Evolutionary conservation across 768 basidiomycete genomes (phyloP).

Genomic region (Pleurotus tuoliensis): DNA sequence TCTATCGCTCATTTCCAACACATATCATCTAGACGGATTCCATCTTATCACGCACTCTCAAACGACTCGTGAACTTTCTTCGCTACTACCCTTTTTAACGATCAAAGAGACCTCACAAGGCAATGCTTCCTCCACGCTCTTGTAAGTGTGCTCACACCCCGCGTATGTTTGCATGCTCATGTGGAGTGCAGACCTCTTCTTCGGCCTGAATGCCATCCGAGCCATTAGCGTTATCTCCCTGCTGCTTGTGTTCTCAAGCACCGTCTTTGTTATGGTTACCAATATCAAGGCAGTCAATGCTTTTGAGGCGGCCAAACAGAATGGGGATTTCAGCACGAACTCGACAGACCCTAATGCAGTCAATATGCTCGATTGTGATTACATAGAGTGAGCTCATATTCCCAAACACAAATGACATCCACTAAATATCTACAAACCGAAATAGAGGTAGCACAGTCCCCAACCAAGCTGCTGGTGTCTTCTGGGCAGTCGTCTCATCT

Average conservation of each 20-base stretch:
- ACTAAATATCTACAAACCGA: neutral
- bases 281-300: conserved; percentile 74
- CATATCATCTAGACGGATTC: neutral
- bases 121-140: conserved; percentile 42
- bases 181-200: conserved; percentile 49
- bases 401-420: conserved; percentile 3
- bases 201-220: conserved; percentile 76
- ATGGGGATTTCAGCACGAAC: conserved; percentile 13
- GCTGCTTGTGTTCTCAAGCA: conserved; percentile 76
- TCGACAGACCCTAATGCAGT: conserved; percentile 24
- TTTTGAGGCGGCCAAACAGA: conserved; percentile 41
- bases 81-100: neutral
- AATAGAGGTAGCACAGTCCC: conserved; percentile 76
- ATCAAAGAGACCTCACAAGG: conserved; percentile 11
- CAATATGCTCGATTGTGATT: conserved; percentile 57
- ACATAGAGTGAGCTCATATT: conserved; percentile 57
- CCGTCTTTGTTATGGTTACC: conserved; percentile 66
- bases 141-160: conserved; percentile 31
- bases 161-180: neutral
- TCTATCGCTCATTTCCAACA: neutral
- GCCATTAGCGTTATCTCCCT: conserved; percentile 76
- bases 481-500: conserved; percentile 88
- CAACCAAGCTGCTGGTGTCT: conserved; percentile 84
- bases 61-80: neutral
- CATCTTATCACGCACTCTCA: neutral